phyloP scores from a whole-genome alignment of 2,329 filamentous ascomycete genomes.

The Cryphonectria naterciae region DNA sequence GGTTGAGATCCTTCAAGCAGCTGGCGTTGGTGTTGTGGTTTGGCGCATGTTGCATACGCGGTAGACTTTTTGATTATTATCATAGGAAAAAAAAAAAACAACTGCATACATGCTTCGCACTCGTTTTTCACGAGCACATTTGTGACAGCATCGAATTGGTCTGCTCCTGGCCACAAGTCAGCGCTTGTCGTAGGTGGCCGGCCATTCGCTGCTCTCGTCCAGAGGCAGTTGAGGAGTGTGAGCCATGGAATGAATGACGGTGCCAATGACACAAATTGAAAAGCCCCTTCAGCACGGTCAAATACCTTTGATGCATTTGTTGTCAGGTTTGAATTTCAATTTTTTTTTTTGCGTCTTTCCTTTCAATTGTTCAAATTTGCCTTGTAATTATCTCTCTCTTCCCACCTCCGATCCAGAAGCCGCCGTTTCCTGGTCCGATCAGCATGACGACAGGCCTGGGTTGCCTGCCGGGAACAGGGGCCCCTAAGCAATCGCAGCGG shows the following conservation, averaged over 20 bases:
- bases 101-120: neutral
- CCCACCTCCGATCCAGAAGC: neutral
- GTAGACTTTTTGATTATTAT: neutral
- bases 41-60: neutral
- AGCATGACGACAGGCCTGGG: neutral
- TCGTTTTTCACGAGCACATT: neutral
- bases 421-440: neutral
- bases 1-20: neutral
- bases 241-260: too few relatives aligned
- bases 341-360: too few relatives aligned
- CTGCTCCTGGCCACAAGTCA: neutral
- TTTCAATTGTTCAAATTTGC: too few relatives aligned
- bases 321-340: fast-evolving
- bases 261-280: too few relatives aligned
- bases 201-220: neutral
- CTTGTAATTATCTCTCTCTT: neutral
- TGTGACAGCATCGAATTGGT: neutral
- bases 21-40: neutral
- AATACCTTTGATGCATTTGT: neutral
- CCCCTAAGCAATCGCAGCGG: neutral
- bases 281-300: neutral
- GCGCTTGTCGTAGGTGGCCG: neutral
- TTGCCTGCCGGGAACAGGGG: constrained; percentile 26
- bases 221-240: neutral
- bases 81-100: too few relatives aligned